Evolutionary conservation across 768 basidiomycete genomes (phyloP).

Genomic region (Lentinula detonsa): DNA sequence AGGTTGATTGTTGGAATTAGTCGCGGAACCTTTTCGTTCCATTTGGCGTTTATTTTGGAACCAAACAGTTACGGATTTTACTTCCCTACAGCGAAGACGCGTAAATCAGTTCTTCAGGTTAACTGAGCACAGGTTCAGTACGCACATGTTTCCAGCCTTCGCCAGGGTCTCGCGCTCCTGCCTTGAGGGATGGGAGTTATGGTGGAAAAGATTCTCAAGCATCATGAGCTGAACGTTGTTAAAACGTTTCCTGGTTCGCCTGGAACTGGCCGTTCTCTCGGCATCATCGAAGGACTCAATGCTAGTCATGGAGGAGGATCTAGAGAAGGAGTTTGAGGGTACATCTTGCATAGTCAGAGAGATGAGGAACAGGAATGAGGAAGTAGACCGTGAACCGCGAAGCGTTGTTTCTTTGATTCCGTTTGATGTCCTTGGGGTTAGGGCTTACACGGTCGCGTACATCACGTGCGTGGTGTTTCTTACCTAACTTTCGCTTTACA

Average conservation of each 20-base stretch:
- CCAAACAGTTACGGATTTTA: constrained; percentile 74
- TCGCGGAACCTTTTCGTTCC: constrained; percentile 23
- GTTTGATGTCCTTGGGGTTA: neutral
- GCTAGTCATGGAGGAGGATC: constrained; percentile 53
- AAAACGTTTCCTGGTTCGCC: constrained; percentile 69
- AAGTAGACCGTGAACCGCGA: neutral
- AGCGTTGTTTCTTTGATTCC: neutral
- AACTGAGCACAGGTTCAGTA: constrained; percentile 8
- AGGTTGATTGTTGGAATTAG: constrained; percentile 10
- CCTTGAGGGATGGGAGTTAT: constrained; percentile 68
- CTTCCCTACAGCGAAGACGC: constrained; percentile 38
- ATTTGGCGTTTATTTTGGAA: constrained; percentile 79
- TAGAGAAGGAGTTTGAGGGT: constrained; percentile 24
- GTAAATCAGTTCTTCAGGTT: constrained; percentile 2
- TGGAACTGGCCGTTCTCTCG: constrained; percentile 23
- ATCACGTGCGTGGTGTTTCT: neutral
- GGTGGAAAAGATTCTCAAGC: constrained; percentile 70
- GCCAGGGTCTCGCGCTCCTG: constrained; percentile 66
- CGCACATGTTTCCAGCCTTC: constrained; percentile 58
- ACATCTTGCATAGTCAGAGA: neutral
- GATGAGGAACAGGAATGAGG: neutral
- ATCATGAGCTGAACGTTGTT: constrained; percentile 61
- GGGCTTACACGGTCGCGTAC: neutral
- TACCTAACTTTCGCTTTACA: neutral
- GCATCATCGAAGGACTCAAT: constrained; percentile 43